These are phyloP conservation scores for Scolecobasidium constrictum DNA, from an alignment of 2,329 filamentous ascomycete genomes.

Conservation along the genomic window DNA sequence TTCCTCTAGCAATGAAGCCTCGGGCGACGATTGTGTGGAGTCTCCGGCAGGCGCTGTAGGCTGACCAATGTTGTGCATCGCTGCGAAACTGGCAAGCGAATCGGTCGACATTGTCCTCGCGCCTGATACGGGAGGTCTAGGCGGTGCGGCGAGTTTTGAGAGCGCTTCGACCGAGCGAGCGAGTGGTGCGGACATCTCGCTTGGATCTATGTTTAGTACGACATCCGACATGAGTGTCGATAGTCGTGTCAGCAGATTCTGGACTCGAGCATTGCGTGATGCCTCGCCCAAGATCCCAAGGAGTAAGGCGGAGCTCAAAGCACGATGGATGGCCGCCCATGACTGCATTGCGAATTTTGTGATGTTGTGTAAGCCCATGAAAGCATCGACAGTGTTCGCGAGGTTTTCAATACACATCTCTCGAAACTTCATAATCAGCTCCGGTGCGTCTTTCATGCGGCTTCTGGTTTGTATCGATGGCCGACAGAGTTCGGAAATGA, in stretches of 20 bases:
- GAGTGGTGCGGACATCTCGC: conserved; percentile 36
- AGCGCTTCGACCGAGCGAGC: conserved; percentile 36
- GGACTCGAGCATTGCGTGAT: conserved; percentile 33
- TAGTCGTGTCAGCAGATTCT: conserved; percentile 33
- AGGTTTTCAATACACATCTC: conserved; percentile 45
- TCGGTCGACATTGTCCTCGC: background rate
- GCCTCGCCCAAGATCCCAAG: conserved; percentile 34
- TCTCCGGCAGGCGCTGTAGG: background rate
- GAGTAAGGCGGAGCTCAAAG: conserved; percentile 31
- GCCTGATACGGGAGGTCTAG: background rate
- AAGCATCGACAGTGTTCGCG: conserved; percentile 47
- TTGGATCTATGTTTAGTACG: conserved; percentile 34
- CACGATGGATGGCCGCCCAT: conserved; percentile 33
- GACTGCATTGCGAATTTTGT: conserved; percentile 32
- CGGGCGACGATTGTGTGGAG: background rate
- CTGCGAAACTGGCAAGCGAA: background rate
- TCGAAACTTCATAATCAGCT: conserved; percentile 33
- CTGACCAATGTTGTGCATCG: background rate
- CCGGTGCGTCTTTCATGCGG: conserved; percentile 27
- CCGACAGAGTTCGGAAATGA: conserved; percentile 50
- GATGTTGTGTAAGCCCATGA: conserved; percentile 47
- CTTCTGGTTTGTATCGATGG: conserved; percentile 39
- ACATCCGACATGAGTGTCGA: conserved; percentile 36
- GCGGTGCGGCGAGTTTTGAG: conserved; percentile 10
- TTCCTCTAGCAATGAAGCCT: background rate